Percentiles rank a stretch among this genome's conserved stretches.
phyloP scores from a whole-genome alignment of 257 asterid species.

The Solanum ossicruentum region DNA sequence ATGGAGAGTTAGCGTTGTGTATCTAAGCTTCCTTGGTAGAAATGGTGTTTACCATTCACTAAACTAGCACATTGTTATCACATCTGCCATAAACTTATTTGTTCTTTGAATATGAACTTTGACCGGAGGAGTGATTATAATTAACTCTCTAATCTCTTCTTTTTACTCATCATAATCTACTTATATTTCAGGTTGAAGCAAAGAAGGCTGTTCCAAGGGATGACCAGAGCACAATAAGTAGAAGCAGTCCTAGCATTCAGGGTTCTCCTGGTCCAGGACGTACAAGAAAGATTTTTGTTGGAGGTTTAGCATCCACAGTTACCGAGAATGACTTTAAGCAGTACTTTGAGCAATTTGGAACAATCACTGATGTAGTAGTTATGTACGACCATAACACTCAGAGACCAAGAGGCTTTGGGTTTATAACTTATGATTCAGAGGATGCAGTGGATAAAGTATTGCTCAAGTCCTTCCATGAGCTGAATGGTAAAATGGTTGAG shows the following conservation, averaged over 20 bases:
- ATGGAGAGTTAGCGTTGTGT: not conserved
- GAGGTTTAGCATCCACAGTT: constrained; percentile 20
- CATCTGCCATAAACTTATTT: not conserved
- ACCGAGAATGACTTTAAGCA: constrained; percentile 14
- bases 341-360: constrained; percentile 16
- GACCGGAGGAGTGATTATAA: not conserved
- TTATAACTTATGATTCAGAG: constrained; percentile 18
- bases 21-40: not conserved
- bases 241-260: constrained; percentile 14
- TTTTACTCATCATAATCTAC: not conserved
- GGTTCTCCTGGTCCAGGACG: constrained; percentile 19
- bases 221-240: constrained; percentile 17
- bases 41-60: not conserved
- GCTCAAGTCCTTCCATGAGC: constrained; percentile 15
- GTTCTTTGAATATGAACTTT: not conserved
- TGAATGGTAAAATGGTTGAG: constrained; percentile 21
- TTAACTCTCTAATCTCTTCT: not conserved
- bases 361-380: constrained; percentile 17
- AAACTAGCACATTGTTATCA: not conserved
- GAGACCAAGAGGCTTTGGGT: constrained; percentile 21
- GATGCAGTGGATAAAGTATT: constrained; percentile 16
- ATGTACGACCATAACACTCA: constrained; percentile 23
- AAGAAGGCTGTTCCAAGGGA: constrained; percentile 21
- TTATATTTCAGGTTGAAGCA: constrained; percentile 11
- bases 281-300: constrained; percentile 14